Base-by-base conservation (phyloP, 495 filamentous ascomycete genomes). In the Penicillium bovifimosum region DNA sequence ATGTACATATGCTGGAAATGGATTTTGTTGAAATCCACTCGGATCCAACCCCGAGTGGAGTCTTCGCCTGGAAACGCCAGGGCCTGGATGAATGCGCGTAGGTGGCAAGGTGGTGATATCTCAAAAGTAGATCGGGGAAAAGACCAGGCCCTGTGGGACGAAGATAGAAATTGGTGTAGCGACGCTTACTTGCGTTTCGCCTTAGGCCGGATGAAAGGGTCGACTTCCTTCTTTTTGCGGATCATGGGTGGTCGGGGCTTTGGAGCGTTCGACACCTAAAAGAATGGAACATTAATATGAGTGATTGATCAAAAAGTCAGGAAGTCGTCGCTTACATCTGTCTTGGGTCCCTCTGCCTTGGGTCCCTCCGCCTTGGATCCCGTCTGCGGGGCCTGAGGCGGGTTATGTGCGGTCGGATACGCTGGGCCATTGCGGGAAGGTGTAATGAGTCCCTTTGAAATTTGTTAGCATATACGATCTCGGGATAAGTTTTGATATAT, bases 191-290 rank as follows among this genome's bases (percentile, higher is more conserved):
- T 56, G 48, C 51, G 66, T 61, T 66, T 70, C 44, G 63, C 67
- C 53, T 78, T 81, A 6, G 77, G 76, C 17, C 73, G 64, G 41
- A 81, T 80, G 41, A 81, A 81, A 1, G 76, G 76, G 57, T 80
- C 76, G 9, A 49, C 70, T 33, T 76, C 68, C 52, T 77, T 78
- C 55, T 70, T 76, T 47, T 71, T 74, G 38, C 73, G 75, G 53
- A 70, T 68, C 13, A 69, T 69, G 9, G 70, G 71, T 13, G 62
- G 69, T 47, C 69, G 50, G 6, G 56, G 56, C 28, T 52, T 65
- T 3, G 50, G 50, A 20, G 51, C 48, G 13, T 54, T 49, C 5
- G 46, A 18, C 44, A 53, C 34, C 58, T 63, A 51, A 10, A 48
- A 40, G 10, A 4, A 45, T 39, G 16, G 31, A 16, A 54, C 41